A percentile compares a stretch with the other conserved stretches of the same genome.
These are phyloP conservation scores for Eutypa lata DNA, from an alignment of 2,329 filamentous ascomycete genomes.

Conservation along the genomic window DNA sequence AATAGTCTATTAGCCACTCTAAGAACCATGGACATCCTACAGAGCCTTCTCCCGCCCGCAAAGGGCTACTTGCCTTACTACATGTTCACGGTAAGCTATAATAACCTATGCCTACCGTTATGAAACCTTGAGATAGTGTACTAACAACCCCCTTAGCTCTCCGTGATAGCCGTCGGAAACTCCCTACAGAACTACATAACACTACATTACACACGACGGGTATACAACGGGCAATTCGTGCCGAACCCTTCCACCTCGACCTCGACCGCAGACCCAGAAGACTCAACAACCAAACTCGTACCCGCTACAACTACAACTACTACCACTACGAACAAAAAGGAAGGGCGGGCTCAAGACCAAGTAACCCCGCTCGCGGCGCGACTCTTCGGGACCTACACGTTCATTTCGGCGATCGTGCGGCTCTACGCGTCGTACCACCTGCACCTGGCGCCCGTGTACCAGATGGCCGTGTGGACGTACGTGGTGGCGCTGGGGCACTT, in stretches of 20 bases:
- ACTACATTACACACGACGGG: constrained; percentile 75
- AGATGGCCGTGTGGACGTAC: constrained; percentile 80
- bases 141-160: constrained; percentile 56
- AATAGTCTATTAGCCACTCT: too few species aligned
- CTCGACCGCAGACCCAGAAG: constrained; percentile 47
- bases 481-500: constrained; percentile 76
- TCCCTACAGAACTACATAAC: constrained; percentile 80
- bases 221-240: constrained; percentile 71
- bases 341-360: constrained; percentile 48
- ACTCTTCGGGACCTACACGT: constrained; percentile 85
- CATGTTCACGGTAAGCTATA: constrained; percentile 49
- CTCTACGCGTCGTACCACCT: constrained; percentile 84
- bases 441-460: constrained; percentile 67
- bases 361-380: constrained; percentile 74
- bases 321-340: constrained; percentile 45
- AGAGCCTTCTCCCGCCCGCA: constrained; percentile 40
- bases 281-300: constrained; percentile 51
- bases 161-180: constrained; percentile 79
- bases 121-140: too few species aligned
- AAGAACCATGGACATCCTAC: constrained; percentile 41
- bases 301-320: constrained; percentile 38
- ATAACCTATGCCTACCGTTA: too few species aligned
- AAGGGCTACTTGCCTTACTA: constrained; percentile 58
- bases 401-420: constrained; percentile 72
- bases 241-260: constrained; percentile 42